Evolutionary conservation across 2,329 filamentous ascomycete species (phyloP).

Genomic region (Phialophora chinensis): DNA sequence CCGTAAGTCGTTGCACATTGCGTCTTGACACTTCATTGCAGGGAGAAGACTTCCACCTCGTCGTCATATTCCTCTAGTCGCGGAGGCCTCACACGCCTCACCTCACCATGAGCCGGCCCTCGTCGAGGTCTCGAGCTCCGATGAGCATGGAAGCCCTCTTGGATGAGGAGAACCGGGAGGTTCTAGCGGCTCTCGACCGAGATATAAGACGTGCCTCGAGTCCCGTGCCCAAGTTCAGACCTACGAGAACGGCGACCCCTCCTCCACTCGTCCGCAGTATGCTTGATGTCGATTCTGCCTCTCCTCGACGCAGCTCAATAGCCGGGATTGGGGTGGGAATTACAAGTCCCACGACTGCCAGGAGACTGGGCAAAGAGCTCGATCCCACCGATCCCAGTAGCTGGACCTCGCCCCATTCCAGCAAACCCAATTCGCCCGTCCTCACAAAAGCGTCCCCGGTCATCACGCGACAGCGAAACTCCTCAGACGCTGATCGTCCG

Average conservation of each 20-base stretch:
- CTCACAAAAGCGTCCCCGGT: conserved; percentile 46
- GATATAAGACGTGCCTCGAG: conserved; percentile 35
- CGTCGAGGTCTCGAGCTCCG: conserved; percentile 32
- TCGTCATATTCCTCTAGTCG: neutral
- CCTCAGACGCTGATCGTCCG: conserved; percentile 43
- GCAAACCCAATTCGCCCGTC: conserved; percentile 41
- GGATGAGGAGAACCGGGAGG: conserved; percentile 77
- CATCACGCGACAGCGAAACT: conserved; percentile 40
- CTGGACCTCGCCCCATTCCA: conserved; percentile 44
- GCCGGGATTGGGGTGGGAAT: conserved; percentile 48
- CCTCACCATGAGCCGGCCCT: conserved; percentile 28
- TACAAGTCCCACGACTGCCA: conserved; percentile 42
- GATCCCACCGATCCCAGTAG: conserved; percentile 45
- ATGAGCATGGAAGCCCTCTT: conserved; percentile 80
- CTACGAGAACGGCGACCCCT: conserved; percentile 61
- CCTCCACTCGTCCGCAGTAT: conserved; percentile 70
- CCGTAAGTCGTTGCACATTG: neutral
- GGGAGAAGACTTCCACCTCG: neutral
- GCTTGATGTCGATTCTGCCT: conserved; percentile 62
- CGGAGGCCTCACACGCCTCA: neutral
- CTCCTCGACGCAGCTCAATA: conserved; percentile 47
- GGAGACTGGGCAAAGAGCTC: conserved; percentile 46
- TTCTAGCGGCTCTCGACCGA: conserved; percentile 71
- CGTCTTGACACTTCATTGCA: neutral
- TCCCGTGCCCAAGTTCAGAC: conserved; percentile 42